phyloP scores from a whole-genome alignment of 176 grass and related monocot genomes.

The Chrysopogon serrulatus region DNA sequence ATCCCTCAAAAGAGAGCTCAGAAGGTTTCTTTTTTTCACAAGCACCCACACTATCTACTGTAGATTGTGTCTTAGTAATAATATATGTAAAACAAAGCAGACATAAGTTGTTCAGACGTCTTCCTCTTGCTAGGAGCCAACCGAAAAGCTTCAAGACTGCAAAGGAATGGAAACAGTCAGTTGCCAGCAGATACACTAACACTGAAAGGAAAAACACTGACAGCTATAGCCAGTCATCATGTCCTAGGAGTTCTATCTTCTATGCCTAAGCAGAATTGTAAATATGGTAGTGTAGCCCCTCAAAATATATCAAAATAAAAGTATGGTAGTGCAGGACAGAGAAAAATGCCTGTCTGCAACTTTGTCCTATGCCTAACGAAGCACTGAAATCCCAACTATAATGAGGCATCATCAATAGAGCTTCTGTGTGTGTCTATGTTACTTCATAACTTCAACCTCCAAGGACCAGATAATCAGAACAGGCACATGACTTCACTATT shows the following conservation, averaged over 20 bases:
- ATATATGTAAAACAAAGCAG: slow-evolving; percentile 12
- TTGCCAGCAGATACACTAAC: background rate
- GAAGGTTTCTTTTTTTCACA: slow-evolving; percentile 12
- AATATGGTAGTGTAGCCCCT: background rate
- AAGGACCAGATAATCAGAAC: background rate
- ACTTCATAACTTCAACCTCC: background rate
- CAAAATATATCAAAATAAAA: background rate
- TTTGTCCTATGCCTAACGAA: background rate
- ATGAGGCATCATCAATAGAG: background rate
- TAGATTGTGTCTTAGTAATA: slow-evolving; percentile 21
- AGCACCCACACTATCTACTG: slow-evolving; percentile 21
- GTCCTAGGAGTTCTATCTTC: background rate
- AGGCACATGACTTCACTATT: background rate
- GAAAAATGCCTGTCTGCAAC: background rate
- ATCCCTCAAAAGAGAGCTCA: background rate
- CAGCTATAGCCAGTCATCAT: background rate
- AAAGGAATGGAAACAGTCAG: background rate
- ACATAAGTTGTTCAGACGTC: slow-evolving; percentile 16
- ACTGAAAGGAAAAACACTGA: background rate
- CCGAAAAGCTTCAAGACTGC: slow-evolving; percentile 39
- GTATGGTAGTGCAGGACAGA: background rate
- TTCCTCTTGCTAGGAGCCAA: background rate
- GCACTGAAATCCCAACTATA: background rate
- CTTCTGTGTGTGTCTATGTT: background rate
- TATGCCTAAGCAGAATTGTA: background rate